phyloP scores from a whole-genome alignment of 495 filamentous ascomycete genomes.

The Penicillium coffeae region DNA sequence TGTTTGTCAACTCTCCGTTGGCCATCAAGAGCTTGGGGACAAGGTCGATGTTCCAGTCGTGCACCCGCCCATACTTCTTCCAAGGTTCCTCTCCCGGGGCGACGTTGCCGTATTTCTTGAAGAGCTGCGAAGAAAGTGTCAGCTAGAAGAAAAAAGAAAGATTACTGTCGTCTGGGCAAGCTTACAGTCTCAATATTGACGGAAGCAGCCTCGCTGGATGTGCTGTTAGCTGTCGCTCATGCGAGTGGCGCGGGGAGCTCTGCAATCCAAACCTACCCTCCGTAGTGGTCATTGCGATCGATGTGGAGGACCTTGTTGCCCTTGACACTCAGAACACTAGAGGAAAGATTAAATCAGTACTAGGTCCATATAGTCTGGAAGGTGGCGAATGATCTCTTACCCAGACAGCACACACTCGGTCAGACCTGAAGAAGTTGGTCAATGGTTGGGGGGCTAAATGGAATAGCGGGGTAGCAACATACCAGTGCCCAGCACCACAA shows the following conservation, averaged over 20 bases:
- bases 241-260: constrained; percentile 7
- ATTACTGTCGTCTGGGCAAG: not conserved
- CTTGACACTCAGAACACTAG: constrained; percentile 92
- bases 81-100: constrained; percentile 80
- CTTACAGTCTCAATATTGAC: constrained; percentile 88
- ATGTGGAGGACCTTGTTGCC: constrained; percentile 99
- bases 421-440: constrained; percentile 61
- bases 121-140: constrained; percentile 56
- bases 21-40: constrained; percentile 98
- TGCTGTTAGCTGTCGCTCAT: constrained; percentile 18
- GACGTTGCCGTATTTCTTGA: constrained; percentile 90
- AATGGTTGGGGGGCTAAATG: constrained; percentile 20
- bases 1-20: constrained; percentile 96
- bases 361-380: not conserved
- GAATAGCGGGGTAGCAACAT: constrained; percentile 46
- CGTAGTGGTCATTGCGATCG: constrained; percentile 98
- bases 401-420: constrained; percentile 98
- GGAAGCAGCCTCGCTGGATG: constrained; percentile 79
- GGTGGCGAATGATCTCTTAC: constrained; percentile 46
- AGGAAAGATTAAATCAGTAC: constrained; percentile 3
- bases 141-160: constrained; percentile 7
- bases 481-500: constrained; percentile 97
- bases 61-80: constrained; percentile 93
- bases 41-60: constrained; percentile 99
- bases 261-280: constrained; percentile 68